These are phyloP conservation scores for Bretschneidera sinensis DNA, from an alignment of 345 rosid genomes.

Conservation along the genomic window DNA sequence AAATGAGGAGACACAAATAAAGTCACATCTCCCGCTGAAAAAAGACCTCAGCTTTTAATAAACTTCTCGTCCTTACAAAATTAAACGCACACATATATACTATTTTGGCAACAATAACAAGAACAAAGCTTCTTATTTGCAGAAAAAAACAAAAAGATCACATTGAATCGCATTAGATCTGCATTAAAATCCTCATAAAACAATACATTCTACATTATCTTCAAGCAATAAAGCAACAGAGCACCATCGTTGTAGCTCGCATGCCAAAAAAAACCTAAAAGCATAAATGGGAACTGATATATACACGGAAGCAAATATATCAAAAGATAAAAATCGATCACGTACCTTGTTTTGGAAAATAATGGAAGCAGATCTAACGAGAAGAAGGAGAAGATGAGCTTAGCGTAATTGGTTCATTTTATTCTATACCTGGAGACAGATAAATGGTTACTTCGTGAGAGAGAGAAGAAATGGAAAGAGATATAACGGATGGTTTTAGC, in stretches of 20 bases:
- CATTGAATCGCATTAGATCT: not conserved
- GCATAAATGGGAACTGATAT: too few species aligned
- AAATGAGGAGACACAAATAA: too few species aligned
- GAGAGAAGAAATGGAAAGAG: not conserved
- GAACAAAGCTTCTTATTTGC: not conserved
- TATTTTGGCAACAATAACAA: not conserved
- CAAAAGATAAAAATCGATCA: not conserved
- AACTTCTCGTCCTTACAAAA: not conserved
- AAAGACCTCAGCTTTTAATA: too few species aligned
- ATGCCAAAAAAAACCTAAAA: not conserved
- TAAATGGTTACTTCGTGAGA: not conserved
- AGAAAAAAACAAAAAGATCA: not conserved
- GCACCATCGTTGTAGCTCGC: not conserved
- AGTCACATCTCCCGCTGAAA: too few species aligned
- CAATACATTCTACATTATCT: not conserved
- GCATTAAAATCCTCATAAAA: not conserved
- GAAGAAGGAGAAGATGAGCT: not conserved
- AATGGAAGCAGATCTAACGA: not conserved
- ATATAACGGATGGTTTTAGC: not conserved
- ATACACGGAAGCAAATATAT: not conserved
- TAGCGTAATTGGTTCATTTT: not conserved
- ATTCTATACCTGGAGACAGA: not conserved
- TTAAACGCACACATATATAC: too few species aligned
- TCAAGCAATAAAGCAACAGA: not conserved
- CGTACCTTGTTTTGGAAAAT: not conserved